phyloP scores from a whole-genome alignment of 176 grass and related monocot genomes.

The Themeda triandra region DNA sequence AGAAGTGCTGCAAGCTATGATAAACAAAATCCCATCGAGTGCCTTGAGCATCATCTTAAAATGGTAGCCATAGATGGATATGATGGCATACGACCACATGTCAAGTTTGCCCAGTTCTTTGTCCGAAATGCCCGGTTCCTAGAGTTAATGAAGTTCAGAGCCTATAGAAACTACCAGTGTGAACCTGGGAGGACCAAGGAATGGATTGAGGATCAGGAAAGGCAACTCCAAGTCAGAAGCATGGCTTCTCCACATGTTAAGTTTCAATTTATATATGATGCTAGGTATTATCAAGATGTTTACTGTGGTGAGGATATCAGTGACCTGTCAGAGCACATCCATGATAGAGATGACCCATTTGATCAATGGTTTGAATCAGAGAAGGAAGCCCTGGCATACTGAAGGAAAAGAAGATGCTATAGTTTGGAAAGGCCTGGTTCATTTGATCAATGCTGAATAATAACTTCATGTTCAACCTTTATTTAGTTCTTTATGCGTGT shows the following conservation, averaged over 20 bases:
- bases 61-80: too few species aligned
- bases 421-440: background rate
- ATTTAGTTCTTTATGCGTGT: too few species aligned
- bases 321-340: background rate
- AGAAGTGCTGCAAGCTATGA: too few species aligned
- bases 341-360: background rate
- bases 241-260: background rate
- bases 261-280: background rate
- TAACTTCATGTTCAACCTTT: background rate
- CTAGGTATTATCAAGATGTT: too few species aligned
- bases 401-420: too few species aligned
- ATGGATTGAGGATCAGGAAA: background rate
- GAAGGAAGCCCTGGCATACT: too few species aligned
- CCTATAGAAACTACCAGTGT: too few species aligned
- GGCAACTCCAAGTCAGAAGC: background rate
- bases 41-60: too few species aligned
- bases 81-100: too few species aligned
- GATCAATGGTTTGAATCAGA: background rate
- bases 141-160: too few species aligned
- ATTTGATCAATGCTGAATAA: background rate
- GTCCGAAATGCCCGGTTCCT: background rate
- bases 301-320: background rate
- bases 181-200: background rate
- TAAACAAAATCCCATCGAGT: too few species aligned
- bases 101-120: constrained; percentile 5